phyloP scores from a whole-genome alignment of 2,329 filamentous ascomycete genomes.

The Chalaropsis thielavioides region DNA sequence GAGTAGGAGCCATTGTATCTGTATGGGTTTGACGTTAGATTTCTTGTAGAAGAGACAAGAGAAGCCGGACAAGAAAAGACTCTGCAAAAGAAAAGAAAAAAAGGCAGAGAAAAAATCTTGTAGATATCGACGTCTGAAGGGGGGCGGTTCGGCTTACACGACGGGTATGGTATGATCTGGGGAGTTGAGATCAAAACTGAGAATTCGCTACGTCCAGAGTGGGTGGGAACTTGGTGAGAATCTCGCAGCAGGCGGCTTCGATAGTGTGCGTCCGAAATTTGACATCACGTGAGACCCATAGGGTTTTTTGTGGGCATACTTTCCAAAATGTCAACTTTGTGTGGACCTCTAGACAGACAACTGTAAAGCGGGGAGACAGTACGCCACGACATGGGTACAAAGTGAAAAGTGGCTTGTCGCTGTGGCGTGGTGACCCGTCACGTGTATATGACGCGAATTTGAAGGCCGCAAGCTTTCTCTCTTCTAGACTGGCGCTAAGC shows the following conservation, averaged over 20 bases:
- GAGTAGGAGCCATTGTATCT: slow-evolving; percentile 50
- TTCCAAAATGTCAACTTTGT: slow-evolving; percentile 13
- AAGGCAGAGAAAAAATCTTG: not conserved
- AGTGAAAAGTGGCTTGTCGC: not conserved
- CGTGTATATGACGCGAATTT: slow-evolving; percentile 11
- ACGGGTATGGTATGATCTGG: slow-evolving; percentile 18
- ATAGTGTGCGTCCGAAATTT: slow-evolving; percentile 16
- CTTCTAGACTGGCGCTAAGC: slow-evolving; percentile 9
- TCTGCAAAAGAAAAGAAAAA: slow-evolving; percentile 13
- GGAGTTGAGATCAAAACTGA: slow-evolving; percentile 18
- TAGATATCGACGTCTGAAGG: slow-evolving; percentile 8
- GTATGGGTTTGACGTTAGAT: slow-evolving; percentile 22
- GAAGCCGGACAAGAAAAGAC: slow-evolving; percentile 16
- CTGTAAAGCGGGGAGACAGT: slow-evolving; percentile 12
- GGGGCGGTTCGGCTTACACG: slow-evolving; percentile 16
- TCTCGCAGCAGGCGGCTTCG: slow-evolving; percentile 14
- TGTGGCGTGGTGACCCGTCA: slow-evolving; percentile 4
- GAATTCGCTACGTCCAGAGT: slow-evolving; percentile 18
- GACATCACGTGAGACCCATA: slow-evolving; percentile 15
- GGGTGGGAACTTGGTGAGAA: slow-evolving; percentile 18
- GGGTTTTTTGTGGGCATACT: slow-evolving; percentile 17
- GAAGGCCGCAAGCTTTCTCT: slow-evolving; percentile 2
- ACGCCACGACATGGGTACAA: not conserved
- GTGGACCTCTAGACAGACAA: slow-evolving; percentile 8
- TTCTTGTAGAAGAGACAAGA: slow-evolving; percentile 15